These are phyloP conservation scores for Cudoniella acicularis DNA, from an alignment of 495 filamentous ascomycete species.

Conservation along the genomic window DNA sequence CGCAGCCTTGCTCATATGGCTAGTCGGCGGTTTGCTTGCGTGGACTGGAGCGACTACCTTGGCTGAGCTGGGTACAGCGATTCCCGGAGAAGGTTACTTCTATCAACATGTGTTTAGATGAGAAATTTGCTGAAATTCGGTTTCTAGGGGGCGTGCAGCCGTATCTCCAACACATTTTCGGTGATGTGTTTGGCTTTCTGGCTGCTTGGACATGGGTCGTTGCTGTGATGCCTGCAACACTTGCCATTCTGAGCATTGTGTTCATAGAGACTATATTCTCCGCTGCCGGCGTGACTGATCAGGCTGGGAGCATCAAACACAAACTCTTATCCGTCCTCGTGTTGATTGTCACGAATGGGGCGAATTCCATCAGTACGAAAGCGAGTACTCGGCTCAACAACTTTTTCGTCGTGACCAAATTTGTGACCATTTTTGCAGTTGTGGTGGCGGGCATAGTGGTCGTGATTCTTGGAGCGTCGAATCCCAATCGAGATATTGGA, in stretches of 20 bases:
- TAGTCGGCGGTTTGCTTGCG: slow-evolving; percentile 48
- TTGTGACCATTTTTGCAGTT: slow-evolving; percentile 41
- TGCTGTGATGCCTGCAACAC: slow-evolving; percentile 52
- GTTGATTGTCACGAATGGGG: slow-evolving; percentile 40
- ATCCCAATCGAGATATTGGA: slow-evolving; percentile 33
- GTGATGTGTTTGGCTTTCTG: slow-evolving; percentile 50
- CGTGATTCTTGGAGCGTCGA: slow-evolving; percentile 32
- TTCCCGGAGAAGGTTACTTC: slow-evolving; percentile 42
- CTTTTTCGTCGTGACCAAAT: slow-evolving; percentile 51
- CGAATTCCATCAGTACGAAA: slow-evolving; percentile 55
- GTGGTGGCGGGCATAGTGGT: slow-evolving; percentile 46
- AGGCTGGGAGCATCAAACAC: slow-evolving; percentile 36
- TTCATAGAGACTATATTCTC: slow-evolving; percentile 54
- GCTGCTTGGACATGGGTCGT: slow-evolving; percentile 57
- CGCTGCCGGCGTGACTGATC: slow-evolving; percentile 39
- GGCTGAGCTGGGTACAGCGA: slow-evolving; percentile 51
- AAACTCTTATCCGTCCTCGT: slow-evolving; percentile 46
- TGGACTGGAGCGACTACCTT: slow-evolving; percentile 54
- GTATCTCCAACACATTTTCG: slow-evolving; percentile 52
- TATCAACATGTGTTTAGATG: too few relatives aligned
- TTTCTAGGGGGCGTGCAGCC: slow-evolving; percentile 47
- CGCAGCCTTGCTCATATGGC: slow-evolving; percentile 47
- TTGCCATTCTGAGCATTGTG: slow-evolving; percentile 56
- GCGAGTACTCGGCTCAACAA: slow-evolving; percentile 49
- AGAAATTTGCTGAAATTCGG: neutral